Percentiles rank a stretch among this genome's conserved stretches.
Evolutionary conservation across 257 asterid genomes (phyloP).

Genomic region (Capsicum pubescens): DNA sequence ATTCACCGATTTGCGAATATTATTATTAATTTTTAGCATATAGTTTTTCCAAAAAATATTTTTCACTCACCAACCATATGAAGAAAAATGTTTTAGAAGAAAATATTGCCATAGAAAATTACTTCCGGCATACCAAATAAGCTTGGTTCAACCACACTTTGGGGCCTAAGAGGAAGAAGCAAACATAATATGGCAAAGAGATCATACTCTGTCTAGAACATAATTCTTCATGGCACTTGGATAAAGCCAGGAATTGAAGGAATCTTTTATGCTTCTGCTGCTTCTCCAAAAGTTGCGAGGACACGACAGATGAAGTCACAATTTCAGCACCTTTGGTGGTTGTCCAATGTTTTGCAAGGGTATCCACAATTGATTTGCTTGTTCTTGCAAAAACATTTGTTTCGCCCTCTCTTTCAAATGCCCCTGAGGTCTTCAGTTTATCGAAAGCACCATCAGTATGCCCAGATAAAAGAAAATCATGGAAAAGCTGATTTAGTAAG

Average conservation of each 20-base stretch:
- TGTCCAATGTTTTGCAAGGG: constrained; percentile 97
- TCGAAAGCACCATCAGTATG: constrained; percentile 73
- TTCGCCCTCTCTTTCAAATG: constrained; percentile 95
- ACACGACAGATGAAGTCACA: constrained; percentile 72
- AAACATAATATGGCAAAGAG: constrained; percentile 30
- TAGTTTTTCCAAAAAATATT: background rate
- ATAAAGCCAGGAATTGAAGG: constrained; percentile 95
- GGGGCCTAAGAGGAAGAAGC: constrained; percentile 22
- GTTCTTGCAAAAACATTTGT: constrained; percentile 75
- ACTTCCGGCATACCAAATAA: background rate
- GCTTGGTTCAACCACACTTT: constrained; percentile 2
- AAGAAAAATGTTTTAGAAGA: background rate
- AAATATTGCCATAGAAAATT: background rate
- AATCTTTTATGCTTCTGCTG: constrained; percentile 81
- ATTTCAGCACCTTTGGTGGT: constrained; percentile 93
- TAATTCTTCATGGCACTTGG: constrained; percentile 95
- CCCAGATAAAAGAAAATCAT: constrained; percentile 80
- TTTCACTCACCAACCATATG: background rate
- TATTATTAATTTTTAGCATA: background rate
- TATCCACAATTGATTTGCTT: constrained; percentile 92
- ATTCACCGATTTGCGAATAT: background rate
- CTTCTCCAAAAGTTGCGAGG: constrained; percentile 83
- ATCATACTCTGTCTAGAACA: constrained; percentile 79
- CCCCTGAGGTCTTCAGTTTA: constrained; percentile 70
- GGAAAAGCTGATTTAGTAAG: constrained; percentile 80